phyloP scores from a whole-genome alignment of 164 flowering plant species.

The Piper betle region DNA sequence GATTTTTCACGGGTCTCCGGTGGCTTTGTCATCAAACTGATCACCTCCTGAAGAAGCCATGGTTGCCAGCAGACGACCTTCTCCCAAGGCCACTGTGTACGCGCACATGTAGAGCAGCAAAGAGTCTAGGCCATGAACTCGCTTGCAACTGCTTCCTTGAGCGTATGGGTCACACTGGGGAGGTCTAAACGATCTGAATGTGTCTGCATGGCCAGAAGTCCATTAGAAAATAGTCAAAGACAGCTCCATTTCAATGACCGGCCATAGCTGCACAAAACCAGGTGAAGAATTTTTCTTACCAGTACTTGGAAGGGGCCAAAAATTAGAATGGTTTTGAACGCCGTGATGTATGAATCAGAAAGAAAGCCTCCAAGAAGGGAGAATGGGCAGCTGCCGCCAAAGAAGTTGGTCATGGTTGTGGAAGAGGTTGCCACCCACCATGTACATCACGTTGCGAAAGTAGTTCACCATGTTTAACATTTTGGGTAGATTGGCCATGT shows the following conservation, averaged over 20 bases:
- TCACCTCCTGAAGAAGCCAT: slow-evolving; percentile 13
- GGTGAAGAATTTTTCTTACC: slow-evolving; percentile 2
- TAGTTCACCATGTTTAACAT: slow-evolving; percentile 11
- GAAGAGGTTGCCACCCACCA: slow-evolving; percentile 10
- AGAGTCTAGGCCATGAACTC: slow-evolving; percentile 25
- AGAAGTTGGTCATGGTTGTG: slow-evolving; percentile 15
- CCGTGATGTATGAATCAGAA: slow-evolving; percentile 15
- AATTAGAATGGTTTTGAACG: slow-evolving; percentile 12
- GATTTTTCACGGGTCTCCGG: slow-evolving; percentile 38
- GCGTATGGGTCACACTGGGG: slow-evolving; percentile 18
- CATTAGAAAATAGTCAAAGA: slow-evolving; percentile 4
- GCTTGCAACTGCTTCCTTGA: slow-evolving; percentile 17
- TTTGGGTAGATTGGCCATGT: slow-evolving; percentile 8
- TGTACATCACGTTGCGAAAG: slow-evolving; percentile 8
- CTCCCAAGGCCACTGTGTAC: slow-evolving; percentile 11
- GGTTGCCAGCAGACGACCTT: slow-evolving; percentile 12
- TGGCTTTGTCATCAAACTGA: slow-evolving; percentile 10
- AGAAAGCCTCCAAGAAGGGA: slow-evolving; percentile 14
- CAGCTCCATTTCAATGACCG: not conserved
- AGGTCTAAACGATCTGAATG: slow-evolving; percentile 26
- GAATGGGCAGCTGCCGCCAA: slow-evolving; percentile 10
- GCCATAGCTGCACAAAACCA: not conserved
- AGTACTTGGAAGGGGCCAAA: slow-evolving; percentile 11
- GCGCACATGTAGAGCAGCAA: slow-evolving; percentile 10
- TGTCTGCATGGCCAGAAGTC: slow-evolving; percentile 32